Evolutionary conservation across 2,329 filamentous ascomycete genomes (phyloP).

Genomic region (Stagonosporopsis rhizophila): DNA sequence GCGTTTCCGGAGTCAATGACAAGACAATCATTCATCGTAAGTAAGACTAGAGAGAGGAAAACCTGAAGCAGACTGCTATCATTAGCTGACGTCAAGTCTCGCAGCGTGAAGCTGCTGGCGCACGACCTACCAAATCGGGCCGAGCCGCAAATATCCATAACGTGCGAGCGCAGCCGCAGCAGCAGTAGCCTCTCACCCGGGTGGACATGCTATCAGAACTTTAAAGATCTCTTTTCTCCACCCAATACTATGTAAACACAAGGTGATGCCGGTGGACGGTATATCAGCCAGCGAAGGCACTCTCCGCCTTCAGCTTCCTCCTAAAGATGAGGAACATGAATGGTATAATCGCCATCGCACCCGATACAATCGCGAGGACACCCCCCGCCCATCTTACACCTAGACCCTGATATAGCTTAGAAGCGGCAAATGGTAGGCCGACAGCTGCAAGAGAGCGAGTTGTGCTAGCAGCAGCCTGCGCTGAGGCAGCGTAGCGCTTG

Average conservation of each 20-base stretch:
- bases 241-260: neutral
- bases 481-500: conserved; percentile 75
- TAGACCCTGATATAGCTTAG: neutral
- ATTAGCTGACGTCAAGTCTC: neutral
- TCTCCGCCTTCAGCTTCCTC: conserved; percentile 4
- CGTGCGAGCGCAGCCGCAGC: neutral
- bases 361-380: conserved; percentile 2
- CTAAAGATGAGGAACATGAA: conserved; percentile 8
- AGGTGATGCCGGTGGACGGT: neutral
- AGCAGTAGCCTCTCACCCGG: neutral
- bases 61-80: neutral
- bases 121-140: neutral
- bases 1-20: neutral
- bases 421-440: conserved; percentile 4
- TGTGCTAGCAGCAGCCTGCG: conserved; percentile 34
- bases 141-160: neutral
- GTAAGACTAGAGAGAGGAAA: neutral
- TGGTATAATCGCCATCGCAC: conserved; percentile 6
- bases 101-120: neutral
- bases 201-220: too few relatives aligned
- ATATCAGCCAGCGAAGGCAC: conserved; percentile 1
- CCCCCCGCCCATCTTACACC: conserved; percentile 6
- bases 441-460: conserved; percentile 7
- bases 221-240: neutral
- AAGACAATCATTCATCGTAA: neutral